phyloP scores from a whole-genome alignment of 2,329 filamentous ascomycete species.

The Penicillium sp. region DNA sequence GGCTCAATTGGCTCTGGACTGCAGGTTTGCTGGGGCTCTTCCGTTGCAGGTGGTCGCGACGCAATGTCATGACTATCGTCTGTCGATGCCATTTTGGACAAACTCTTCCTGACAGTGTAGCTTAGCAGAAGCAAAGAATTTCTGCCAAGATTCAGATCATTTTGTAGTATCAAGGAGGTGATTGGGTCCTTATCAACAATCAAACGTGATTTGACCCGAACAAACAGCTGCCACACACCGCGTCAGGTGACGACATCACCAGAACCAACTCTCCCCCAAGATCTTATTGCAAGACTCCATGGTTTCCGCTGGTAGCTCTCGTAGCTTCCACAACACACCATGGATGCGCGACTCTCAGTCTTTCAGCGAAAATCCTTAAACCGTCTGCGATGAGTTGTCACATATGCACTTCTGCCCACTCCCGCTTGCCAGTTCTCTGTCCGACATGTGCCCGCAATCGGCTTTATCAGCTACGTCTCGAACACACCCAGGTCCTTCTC shows the following conservation, averaged over 20 bases:
- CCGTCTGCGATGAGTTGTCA: conserved; percentile 63
- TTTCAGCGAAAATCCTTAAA: conserved; percentile 10
- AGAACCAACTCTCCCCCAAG: conserved; percentile 1
- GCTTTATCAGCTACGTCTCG: conserved; percentile 65
- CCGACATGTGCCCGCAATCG: conserved; percentile 67
- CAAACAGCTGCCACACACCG: neutral
- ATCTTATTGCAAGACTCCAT: conserved; percentile 1
- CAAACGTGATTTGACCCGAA: neutral
- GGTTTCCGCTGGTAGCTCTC: conserved; percentile 18
- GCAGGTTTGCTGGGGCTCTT: conserved; percentile 9
- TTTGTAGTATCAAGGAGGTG: neutral
- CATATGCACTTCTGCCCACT: conserved; percentile 59
- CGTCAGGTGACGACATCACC: conserved; percentile 27
- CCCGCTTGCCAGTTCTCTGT: conserved; percentile 66
- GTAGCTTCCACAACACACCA: conserved; percentile 22
- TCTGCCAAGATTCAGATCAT: neutral
- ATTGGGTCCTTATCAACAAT: neutral
- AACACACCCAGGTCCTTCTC: conserved; percentile 59
- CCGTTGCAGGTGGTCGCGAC: neutral
- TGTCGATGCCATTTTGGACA: neutral
- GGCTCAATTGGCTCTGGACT: conserved; percentile 9
- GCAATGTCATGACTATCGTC: neutral
- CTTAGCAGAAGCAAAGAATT: neutral
- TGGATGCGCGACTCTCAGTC: conserved; percentile 23
- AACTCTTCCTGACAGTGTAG: neutral